Evolutionary conservation across 2,329 filamentous ascomycete genomes (phyloP).

Genomic region (Pseudocercospora pini-densiflorae): DNA sequence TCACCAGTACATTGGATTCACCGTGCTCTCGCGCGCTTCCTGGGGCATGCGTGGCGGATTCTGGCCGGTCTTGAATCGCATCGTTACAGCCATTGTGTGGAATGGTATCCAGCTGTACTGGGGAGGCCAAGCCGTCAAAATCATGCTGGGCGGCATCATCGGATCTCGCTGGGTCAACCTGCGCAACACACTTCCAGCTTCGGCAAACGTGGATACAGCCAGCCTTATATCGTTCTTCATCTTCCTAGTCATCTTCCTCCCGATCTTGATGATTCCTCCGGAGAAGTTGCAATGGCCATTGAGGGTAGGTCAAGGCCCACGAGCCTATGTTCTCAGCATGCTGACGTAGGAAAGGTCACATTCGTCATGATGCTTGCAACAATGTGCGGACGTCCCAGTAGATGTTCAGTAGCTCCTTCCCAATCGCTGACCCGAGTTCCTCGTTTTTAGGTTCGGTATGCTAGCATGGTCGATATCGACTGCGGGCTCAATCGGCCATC

Average conservation of each 20-base stretch:
- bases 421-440: neutral
- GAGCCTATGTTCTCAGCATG: neutral
- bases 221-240: conserved; percentile 25
- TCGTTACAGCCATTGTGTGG: conserved; percentile 33
- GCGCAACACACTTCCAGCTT: conserved; percentile 23
- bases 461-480: conserved; percentile 19
- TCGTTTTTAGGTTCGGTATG: conserved; percentile 21
- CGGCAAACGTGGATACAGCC: conserved; percentile 25
- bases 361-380: conserved; percentile 20
- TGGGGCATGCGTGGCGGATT: conserved; percentile 32
- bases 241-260: conserved; percentile 21
- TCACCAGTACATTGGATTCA: conserved; percentile 43
- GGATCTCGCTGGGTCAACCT: conserved; percentile 15
- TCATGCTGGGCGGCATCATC: conserved; percentile 26
- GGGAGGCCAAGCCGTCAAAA: conserved; percentile 26
- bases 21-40: conserved; percentile 35
- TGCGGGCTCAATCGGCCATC: conserved; percentile 12
- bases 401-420: neutral
- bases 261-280: conserved; percentile 19
- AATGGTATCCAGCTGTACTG: conserved; percentile 32
- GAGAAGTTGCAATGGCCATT: conserved; percentile 23
- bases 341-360: conserved; percentile 15
- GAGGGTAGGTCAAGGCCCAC: neutral
- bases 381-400: neutral
- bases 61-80: conserved; percentile 32